Base-by-base conservation (phyloP, 805 yeast genomes). In the Wickerhamiella spandovensis region DNA sequence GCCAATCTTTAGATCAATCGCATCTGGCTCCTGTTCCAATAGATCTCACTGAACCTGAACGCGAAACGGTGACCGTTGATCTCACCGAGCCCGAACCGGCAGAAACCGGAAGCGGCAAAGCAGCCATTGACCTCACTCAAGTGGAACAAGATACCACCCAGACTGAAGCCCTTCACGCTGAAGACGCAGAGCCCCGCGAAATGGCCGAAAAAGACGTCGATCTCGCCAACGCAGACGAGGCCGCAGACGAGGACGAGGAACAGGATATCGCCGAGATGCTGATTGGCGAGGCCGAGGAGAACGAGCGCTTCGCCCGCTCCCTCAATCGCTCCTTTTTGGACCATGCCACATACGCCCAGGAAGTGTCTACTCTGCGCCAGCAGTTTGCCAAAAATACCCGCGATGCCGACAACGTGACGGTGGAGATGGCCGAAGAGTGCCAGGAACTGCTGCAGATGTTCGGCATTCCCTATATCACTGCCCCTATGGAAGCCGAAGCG, bases 401-500 rank as follows among this genome's bases (percentile, higher is more conserved):
- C 57, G 97, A 90, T 63, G 78, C 97, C 0, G 97, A 92, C 61
- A 94, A 84, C 58, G 96, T 90, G 0, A 84, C 95, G 0, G 75
- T 77, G 6, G 76, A 76, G 1, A 92, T 92, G 97, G 76, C 90
- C 22, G 72, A 73, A 38, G 97, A 92, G 61, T 92, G 95, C 18
- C 96, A 92, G 66, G 95, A 88, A 54, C 70, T 92, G 42, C 69
- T 92, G 8, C 76, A 83, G 25, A 67, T 90, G 49, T 92, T 92
- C 71, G 98, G 98, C 1, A 84, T 92, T 4, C 99, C 99, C 0
- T 92, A 78, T 57, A 75, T 92, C 9, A 85, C 95, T 0, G 97
- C 98, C 0, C 99, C 98, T 0, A 87, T 87, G 89, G 99, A 92
- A 66, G 98, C 98, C 1, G 99, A 92, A 67, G 97, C 98, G 0